Percentiles rank a stretch among this genome's conserved stretches.
These are phyloP conservation scores for Vitis cinerea DNA, from an alignment of 164 flowering plant genomes.

Conservation along the genomic window DNA sequence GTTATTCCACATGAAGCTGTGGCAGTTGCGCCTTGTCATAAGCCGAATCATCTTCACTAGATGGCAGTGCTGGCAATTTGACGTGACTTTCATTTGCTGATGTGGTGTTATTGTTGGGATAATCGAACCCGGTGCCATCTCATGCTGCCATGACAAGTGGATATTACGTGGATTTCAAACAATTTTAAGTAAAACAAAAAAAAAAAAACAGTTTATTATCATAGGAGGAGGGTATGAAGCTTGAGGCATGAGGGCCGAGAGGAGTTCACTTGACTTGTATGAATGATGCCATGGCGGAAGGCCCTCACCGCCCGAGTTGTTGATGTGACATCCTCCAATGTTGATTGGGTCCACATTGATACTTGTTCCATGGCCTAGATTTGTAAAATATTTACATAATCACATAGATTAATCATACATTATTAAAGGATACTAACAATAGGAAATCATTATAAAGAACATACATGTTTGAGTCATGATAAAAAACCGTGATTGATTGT, in stretches of 20 bases:
- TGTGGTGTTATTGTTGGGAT: conserved; percentile 23
- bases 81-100: conserved; percentile 20
- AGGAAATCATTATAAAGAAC: too few relatives aligned
- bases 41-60: conserved; percentile 10
- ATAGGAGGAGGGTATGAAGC: conserved; percentile 21
- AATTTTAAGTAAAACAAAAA: background rate
- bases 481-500: too few relatives aligned
- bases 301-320: conserved; percentile 19
- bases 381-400: too few relatives aligned
- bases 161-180: background rate
- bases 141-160: conserved; percentile 20
- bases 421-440: too few relatives aligned
- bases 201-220: conserved; percentile 9
- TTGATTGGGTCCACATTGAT: conserved; percentile 29
- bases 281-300: conserved; percentile 39
- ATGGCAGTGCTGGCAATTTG: conserved; percentile 22
- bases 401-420: too few relatives aligned
- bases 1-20: background rate
- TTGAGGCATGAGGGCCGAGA: conserved; percentile 31
- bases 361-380: conserved; percentile 21
- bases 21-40: conserved; percentile 16
- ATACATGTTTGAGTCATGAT: too few relatives aligned
- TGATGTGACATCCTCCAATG: conserved; percentile 34
- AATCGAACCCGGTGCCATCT: conserved; percentile 20
- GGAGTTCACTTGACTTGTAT: conserved; percentile 34